Evolutionary conservation across 441 rosid genomes (phyloP).

Genomic region (Brassica balearica): DNA sequence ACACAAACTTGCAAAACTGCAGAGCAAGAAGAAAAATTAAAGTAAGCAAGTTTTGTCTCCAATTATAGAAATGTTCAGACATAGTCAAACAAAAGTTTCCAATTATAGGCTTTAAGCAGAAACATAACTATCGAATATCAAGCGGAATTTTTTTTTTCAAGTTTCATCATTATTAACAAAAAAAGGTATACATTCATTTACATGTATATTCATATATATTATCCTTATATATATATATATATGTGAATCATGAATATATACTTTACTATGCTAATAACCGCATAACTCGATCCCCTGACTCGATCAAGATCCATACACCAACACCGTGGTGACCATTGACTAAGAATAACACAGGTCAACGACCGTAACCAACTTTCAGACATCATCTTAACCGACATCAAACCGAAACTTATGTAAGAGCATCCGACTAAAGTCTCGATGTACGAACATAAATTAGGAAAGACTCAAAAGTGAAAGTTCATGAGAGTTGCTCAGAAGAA

Average conservation of each 20-base stretch:
- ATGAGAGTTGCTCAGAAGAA: constrained; percentile 13
- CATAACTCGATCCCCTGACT: neutral
- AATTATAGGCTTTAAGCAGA: constrained; percentile 27
- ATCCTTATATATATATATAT: constrained; percentile 2
- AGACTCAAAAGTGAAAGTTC: neutral
- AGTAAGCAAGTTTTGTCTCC: neutral
- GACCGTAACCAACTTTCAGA: neutral
- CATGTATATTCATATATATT: too few species aligned
- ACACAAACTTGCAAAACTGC: constrained; percentile 23
- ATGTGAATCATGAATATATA: neutral
- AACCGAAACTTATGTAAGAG: neutral
- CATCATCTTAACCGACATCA: constrained; percentile 3
- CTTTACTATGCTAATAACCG: neutral
- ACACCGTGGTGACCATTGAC: neutral
- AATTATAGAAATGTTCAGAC: constrained; percentile 20
- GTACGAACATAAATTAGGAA: constrained; percentile 16
- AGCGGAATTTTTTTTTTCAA: neutral
- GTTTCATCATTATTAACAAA: neutral
- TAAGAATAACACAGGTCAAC: neutral
- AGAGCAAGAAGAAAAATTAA: neutral
- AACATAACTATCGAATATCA: neutral
- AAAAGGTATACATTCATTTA: neutral
- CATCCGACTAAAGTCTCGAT: neutral
- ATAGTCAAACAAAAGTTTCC: constrained; percentile 15
- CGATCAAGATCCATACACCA: neutral